Conservation (phyloP, 345 rosid species). For the Excoecaria cochinchinensis region DNA sequence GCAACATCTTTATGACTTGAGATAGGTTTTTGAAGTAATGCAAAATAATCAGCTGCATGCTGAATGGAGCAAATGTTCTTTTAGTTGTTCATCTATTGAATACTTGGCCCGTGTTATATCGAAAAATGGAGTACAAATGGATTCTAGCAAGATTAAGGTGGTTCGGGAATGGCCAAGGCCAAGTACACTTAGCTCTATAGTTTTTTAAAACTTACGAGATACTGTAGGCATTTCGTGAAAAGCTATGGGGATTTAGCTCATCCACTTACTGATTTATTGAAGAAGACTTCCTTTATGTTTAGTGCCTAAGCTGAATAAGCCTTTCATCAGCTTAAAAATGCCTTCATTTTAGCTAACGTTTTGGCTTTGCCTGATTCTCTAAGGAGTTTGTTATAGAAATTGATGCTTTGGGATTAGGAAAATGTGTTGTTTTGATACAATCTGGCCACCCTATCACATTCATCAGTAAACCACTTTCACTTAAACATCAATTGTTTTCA, state of each 20-base stretch:
- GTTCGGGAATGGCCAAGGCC: background rate
- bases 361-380: too few relatives aligned
- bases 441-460: too few relatives aligned
- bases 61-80: background rate
- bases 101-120: background rate
- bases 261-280: background rate
- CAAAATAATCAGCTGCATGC: background rate
- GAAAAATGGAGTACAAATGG: background rate
- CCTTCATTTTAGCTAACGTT: too few relatives aligned
- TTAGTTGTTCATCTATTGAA: background rate
- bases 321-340: too few relatives aligned
- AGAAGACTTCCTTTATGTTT: background rate
- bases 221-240: too few relatives aligned
- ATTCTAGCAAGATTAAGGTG: background rate
- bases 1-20: background rate
- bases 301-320: background rate
- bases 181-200: background rate
- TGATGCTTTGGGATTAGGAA: too few relatives aligned
- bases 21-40: too few relatives aligned
- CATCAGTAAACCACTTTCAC: too few relatives aligned
- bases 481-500: too few relatives aligned
- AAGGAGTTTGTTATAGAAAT: too few relatives aligned
- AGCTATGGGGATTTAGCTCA: too few relatives aligned
- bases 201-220: background rate
- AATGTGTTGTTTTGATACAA: too few relatives aligned